Percentiles rank a stretch among this genome's conserved stretches.
Evolutionary conservation across 306 rosid species (phyloP).

Genomic region (Oemleria cerasiformis): DNA sequence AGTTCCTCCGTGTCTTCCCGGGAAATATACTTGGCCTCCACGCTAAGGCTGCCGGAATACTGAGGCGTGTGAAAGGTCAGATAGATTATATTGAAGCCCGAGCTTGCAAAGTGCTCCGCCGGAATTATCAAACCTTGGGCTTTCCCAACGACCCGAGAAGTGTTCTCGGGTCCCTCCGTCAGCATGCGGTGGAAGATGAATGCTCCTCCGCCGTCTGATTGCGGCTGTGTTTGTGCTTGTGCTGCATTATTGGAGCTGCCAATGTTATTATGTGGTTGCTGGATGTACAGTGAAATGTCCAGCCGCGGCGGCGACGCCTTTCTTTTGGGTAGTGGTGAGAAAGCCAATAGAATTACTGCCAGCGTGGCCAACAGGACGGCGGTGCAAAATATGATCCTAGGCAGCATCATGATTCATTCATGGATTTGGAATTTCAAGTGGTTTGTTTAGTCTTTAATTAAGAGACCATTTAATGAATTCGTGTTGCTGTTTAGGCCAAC

Average conservation of each 20-base stretch:
- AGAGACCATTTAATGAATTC: constrained; percentile 7
- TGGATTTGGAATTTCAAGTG: constrained; percentile 2
- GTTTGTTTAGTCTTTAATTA: neutral
- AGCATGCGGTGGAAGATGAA: constrained; percentile 57
- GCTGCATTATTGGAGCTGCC: constrained; percentile 15
- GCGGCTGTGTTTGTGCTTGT: neutral
- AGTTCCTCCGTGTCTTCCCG: constrained; percentile 40
- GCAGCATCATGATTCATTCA: constrained; percentile 33
- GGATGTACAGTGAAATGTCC: constrained; percentile 74
- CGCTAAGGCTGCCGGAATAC: constrained; percentile 65
- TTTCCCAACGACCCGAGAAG: constrained; percentile 57
- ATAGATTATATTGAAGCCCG: constrained; percentile 67
- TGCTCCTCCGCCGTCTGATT: constrained; percentile 38
- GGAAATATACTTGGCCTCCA: constrained; percentile 42
- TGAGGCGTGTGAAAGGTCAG: constrained; percentile 59
- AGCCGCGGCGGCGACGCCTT: constrained; percentile 44
- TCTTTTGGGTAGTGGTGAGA: constrained; percentile 52
- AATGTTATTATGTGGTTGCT: constrained; percentile 38
- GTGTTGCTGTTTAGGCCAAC: constrained; percentile 32
- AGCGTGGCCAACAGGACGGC: constrained; percentile 56
- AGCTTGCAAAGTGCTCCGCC: constrained; percentile 46
- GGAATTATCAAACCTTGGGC: constrained; percentile 78
- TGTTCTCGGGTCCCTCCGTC: constrained; percentile 71
- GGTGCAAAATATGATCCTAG: constrained; percentile 50
- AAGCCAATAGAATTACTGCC: constrained; percentile 62